A percentile compares a stretch with the other conserved stretches of the same genome.
Evolutionary conservation across 2,329 filamentous ascomycete species (phyloP).

Genomic region (Pyrenophora tritici-repentis): DNA sequence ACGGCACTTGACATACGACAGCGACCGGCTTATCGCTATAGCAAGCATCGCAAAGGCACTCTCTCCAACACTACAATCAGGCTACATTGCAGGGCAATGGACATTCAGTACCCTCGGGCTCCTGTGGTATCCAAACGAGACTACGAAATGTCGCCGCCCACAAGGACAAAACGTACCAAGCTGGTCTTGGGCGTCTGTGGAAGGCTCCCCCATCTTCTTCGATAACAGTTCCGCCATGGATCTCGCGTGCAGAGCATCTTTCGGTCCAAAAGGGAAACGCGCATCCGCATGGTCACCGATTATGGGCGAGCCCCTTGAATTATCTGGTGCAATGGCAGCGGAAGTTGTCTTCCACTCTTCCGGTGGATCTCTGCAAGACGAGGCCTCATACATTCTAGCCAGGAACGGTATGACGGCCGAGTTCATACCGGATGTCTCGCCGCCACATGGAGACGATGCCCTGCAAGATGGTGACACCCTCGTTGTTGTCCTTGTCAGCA

Average conservation of each 20-base stretch:
- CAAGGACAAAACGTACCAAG: slow-evolving; percentile 34
- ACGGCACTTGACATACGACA: slow-evolving; percentile 40
- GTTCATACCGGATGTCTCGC: slow-evolving; percentile 40
- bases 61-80: slow-evolving; percentile 30
- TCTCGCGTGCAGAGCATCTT: slow-evolving; percentile 39
- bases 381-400: slow-evolving; percentile 29
- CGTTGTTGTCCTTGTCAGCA: slow-evolving; percentile 41
- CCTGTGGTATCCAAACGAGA: slow-evolving; percentile 45
- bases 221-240: slow-evolving; percentile 46
- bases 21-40: slow-evolving; percentile 40
- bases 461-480: slow-evolving; percentile 38
- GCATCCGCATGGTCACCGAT: slow-evolving; percentile 38
- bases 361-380: slow-evolving; percentile 4
- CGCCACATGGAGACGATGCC: slow-evolving; percentile 33
- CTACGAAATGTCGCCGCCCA: slow-evolving; percentile 32
- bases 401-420: slow-evolving; percentile 39
- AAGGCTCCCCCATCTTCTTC: slow-evolving; percentile 44
- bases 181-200: slow-evolving; percentile 46
- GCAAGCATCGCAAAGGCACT: slow-evolving; percentile 39
- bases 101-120: slow-evolving; percentile 42
- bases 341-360: slow-evolving; percentile 34
- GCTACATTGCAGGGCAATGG: slow-evolving; percentile 46
- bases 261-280: slow-evolving; percentile 30
- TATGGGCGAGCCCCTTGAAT: slow-evolving; percentile 33
- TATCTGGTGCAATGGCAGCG: slow-evolving; percentile 43